These are phyloP conservation scores for Lotus japonicus DNA, from an alignment of 306 rosid genomes.

Conservation along the genomic window DNA sequence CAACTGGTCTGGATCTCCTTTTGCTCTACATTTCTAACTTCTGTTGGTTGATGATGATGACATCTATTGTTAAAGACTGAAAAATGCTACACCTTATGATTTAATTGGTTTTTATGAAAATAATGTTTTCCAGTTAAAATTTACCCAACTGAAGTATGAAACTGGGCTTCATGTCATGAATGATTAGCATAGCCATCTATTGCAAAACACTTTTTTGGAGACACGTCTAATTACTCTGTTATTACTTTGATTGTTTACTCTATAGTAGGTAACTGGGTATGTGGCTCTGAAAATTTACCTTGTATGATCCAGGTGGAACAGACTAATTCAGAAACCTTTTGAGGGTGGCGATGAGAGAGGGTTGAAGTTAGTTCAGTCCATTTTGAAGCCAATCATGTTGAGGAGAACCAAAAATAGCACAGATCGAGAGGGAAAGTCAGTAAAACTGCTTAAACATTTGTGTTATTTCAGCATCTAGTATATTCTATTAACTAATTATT, in stretches of 20 bases:
- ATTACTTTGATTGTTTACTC: background rate
- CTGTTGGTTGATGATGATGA: no score
- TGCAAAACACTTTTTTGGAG: background rate
- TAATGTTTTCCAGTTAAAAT: no score
- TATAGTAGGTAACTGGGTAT: background rate
- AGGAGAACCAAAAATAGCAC: slow-evolving; percentile 92
- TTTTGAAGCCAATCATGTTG: slow-evolving; percentile 87
- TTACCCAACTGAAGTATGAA: background rate
- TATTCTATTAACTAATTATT: slow-evolving; percentile 17
- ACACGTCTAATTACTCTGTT: background rate
- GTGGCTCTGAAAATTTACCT: slow-evolving; percentile 17
- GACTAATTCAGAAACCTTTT: slow-evolving; percentile 88
- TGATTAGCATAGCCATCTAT: slow-evolving; percentile 1
- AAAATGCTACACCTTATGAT: no score
- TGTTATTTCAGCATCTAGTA: slow-evolving; percentile 7
- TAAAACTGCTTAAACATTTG: slow-evolving; percentile 11
- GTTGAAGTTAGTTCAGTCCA: slow-evolving; percentile 81
- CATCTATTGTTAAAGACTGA: no score
- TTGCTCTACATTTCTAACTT: no score
- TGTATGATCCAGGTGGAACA: slow-evolving; percentile 84
- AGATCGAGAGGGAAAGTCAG: slow-evolving; percentile 85
- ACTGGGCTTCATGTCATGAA: background rate
- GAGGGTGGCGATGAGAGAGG: slow-evolving; percentile 97
- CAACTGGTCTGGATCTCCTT: no score
- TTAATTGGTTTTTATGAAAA: no score